phyloP scores from a whole-genome alignment of 768 basidiomycete species.

The Rhodotorula paludigena region DNA sequence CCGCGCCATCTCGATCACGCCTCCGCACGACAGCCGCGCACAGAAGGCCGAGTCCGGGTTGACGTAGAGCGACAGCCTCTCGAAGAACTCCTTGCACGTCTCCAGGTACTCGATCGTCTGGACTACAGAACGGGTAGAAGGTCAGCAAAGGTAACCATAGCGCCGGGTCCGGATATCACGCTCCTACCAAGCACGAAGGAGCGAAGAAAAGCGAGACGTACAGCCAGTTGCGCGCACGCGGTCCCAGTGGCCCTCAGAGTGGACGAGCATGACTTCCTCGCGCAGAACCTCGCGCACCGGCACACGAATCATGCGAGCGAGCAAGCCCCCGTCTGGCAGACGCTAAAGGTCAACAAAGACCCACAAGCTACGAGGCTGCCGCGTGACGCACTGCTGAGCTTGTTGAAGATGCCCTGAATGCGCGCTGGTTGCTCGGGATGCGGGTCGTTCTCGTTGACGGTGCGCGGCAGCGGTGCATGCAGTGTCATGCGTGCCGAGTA shows the following conservation, averaged over 20 bases:
- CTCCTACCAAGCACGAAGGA: too few relatives aligned
- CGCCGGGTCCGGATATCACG: too few relatives aligned
- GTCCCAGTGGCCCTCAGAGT: conserved; percentile 86
- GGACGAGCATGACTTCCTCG: conserved; percentile 80
- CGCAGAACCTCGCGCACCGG: conserved; percentile 67
- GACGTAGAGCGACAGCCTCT: conserved; percentile 86
- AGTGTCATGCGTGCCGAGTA: conserved; percentile 81
- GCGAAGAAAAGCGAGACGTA: conserved; percentile 49
- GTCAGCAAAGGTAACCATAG: too few relatives aligned
- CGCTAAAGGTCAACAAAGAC: too few relatives aligned
- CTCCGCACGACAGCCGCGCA: conserved; percentile 85
- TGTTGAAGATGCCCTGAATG: conserved; percentile 68
- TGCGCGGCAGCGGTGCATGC: conserved; percentile 59
- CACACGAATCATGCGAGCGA: conserved; percentile 68
- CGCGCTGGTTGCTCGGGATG: conserved; percentile 76
- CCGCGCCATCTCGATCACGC: conserved; percentile 82
- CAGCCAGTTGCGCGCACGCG: conserved; percentile 77
- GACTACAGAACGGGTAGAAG: conserved; percentile 3
- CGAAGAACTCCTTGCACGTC: conserved; percentile 78
- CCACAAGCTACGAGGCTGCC: too few relatives aligned
- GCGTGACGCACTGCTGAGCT: conserved; percentile 51
- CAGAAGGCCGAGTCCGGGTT: conserved; percentile 75
- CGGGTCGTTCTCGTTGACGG: conserved; percentile 51
- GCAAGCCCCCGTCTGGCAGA: conserved; percentile 53
- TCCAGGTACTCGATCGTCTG: conserved; percentile 36